Evolutionary conservation across 2,329 filamentous ascomycete genomes (phyloP).

Genomic region (Ophiostoma triangulosporum): DNA sequence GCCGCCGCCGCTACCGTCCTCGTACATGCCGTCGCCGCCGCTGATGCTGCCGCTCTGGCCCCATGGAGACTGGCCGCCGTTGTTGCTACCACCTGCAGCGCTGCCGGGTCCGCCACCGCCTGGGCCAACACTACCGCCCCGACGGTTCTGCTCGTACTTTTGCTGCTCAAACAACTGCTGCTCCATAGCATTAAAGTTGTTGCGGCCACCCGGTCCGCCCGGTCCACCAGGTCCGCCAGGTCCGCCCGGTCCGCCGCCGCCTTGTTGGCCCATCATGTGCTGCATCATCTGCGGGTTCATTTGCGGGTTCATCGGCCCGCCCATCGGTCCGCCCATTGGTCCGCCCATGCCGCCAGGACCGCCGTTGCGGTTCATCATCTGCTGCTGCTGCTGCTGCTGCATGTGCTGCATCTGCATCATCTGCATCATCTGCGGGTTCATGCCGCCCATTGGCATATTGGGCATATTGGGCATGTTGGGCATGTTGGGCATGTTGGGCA

Average conservation of each 20-base stretch:
- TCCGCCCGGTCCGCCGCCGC: conserved; percentile 2
- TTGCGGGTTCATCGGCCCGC: not conserved
- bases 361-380: conserved; percentile 14
- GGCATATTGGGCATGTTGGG: conserved; percentile 18
- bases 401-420: conserved; percentile 61
- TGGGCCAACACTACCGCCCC: conserved; percentile 20
- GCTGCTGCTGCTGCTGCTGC: conserved; percentile 26
- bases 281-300: conserved; percentile 44
- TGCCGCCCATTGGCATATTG: conserved; percentile 41
- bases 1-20: conserved; percentile 43
- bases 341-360: conserved; percentile 33
- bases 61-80: conserved; percentile 19
- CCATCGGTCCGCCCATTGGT: conserved; percentile 18
- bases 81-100: conserved; percentile 18
- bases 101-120: conserved; percentile 15
- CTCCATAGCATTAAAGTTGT: conserved; percentile 51
- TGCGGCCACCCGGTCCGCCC: conserved; percentile 20
- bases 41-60: not conserved
- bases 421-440: conserved; percentile 66
- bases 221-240: conserved; percentile 15
- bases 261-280: conserved; percentile 31
- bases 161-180: conserved; percentile 66
- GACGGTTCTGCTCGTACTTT: conserved; percentile 56
- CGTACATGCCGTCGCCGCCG: conserved; percentile 64
- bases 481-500: conserved; percentile 30